phyloP scores from a whole-genome alignment of 2,329 filamentous ascomycete genomes.

The Aspergillus fumigatiaffinis region DNA sequence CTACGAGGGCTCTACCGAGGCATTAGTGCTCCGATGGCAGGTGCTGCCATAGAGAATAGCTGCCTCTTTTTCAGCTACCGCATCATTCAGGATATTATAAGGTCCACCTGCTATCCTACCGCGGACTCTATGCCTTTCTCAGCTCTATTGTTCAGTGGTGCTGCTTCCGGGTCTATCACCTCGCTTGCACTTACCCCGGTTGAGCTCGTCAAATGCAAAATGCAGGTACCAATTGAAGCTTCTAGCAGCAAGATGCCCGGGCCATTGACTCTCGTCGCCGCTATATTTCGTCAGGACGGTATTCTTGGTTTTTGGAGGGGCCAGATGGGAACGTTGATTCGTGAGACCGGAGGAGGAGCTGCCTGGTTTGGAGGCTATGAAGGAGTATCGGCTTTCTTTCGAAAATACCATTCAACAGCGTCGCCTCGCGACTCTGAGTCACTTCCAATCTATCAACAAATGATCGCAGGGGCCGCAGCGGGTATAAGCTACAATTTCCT shows the following conservation, averaged over 20 bases:
- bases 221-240: constrained; percentile 66
- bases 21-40: constrained; percentile 84
- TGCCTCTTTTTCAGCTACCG: constrained; percentile 90
- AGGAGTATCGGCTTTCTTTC: constrained; percentile 68
- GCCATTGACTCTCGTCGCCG: constrained; percentile 67
- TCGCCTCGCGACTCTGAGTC: constrained; percentile 40
- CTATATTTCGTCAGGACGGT: constrained; percentile 79
- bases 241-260: constrained; percentile 49
- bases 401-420: constrained; percentile 45
- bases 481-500: constrained; percentile 95
- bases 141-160: constrained; percentile 74
- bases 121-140: constrained; percentile 64
- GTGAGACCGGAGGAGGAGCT: constrained; percentile 87
- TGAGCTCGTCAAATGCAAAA: constrained; percentile 97
- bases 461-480: constrained; percentile 78
- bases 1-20: constrained; percentile 80
- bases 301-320: constrained; percentile 90
- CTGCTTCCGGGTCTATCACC: constrained; percentile 81
- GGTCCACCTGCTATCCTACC: constrained; percentile 57
- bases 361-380: constrained; percentile 96
- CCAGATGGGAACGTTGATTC: constrained; percentile 86
- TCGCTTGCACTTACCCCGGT: constrained; percentile 90
- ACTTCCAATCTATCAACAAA: constrained; percentile 80
- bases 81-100: constrained; percentile 58
- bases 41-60: constrained; percentile 88